Conservation (phyloP, 495 filamentous ascomycete genomes). For the Aspergillus kassunensis region DNA sequence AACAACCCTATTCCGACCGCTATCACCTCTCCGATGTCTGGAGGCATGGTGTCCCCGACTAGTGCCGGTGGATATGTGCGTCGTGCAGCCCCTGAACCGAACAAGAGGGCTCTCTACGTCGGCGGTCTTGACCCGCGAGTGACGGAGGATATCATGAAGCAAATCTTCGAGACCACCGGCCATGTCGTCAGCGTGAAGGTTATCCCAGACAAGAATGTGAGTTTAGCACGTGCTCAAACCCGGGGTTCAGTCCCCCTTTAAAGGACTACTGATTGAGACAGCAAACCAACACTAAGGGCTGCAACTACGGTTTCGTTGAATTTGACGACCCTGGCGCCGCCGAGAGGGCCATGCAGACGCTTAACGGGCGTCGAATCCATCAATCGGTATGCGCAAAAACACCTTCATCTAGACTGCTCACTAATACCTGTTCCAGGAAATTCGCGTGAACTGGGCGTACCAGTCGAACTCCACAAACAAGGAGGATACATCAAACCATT, state of each 20-base stretch:
- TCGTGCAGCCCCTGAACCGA: conserved; percentile 93
- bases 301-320: conserved; percentile 99
- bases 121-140: conserved; percentile 93
- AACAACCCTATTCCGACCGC: conserved; percentile 94
- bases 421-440: conserved; percentile 63
- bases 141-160: conserved; percentile 92
- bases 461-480: conserved; percentile 94
- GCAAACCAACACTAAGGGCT: conserved; percentile 82
- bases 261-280: conserved; percentile 15
- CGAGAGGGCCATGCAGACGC: conserved; percentile 93
- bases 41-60: conserved; percentile 75
- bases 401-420: conserved; percentile 1
- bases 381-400: conserved; percentile 65
- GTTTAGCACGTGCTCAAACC: conserved; percentile 30
- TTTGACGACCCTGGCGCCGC: conserved; percentile 97
- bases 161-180: conserved; percentile 98
- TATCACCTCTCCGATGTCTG: conserved; percentile 81
- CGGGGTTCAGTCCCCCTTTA: neutral
- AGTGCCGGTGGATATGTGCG: conserved; percentile 78
- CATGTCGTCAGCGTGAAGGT: conserved; percentile 99
- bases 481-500: conserved; percentile 97
- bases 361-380: conserved; percentile 93
- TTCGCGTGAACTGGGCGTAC: conserved; percentile 99
- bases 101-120: conserved; percentile 96
- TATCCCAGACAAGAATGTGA: conserved; percentile 97